Evolutionary conservation across 2,329 filamentous ascomycete genomes (phyloP).

Genomic region (Periconia macrospinosa): DNA sequence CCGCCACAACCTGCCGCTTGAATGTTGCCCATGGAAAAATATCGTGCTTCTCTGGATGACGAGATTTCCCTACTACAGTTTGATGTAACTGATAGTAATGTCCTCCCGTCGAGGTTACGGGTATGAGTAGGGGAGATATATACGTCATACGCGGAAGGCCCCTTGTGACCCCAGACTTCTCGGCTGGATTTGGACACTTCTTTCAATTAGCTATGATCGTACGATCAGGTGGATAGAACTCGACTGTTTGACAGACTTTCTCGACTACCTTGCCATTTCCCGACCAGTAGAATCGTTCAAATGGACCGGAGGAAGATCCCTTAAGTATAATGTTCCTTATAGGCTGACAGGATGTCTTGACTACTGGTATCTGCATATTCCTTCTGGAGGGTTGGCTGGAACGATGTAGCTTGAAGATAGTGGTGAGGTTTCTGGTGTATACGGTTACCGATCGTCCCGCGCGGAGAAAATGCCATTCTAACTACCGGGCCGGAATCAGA

Average conservation of each 20-base stretch:
- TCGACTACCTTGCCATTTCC: neutral
- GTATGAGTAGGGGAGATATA: too few species aligned
- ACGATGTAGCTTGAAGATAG: neutral
- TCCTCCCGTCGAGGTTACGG: too few species aligned
- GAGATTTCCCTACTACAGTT: too few species aligned
- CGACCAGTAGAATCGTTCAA: neutral
- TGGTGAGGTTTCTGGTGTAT: neutral
- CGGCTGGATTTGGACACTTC: too few species aligned
- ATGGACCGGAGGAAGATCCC: neutral
- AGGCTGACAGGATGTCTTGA: neutral
- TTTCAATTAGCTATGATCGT: too few species aligned
- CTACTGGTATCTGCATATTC: neutral
- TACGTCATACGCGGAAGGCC: too few species aligned
- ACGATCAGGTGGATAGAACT: neutral
- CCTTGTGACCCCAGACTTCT: neutral
- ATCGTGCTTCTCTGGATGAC: too few species aligned
- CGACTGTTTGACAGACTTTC: neutral
- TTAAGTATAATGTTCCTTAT: neutral
- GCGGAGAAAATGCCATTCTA: neutral
- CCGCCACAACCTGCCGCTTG: too few species aligned
- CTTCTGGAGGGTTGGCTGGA: neutral
- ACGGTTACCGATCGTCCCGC: neutral
- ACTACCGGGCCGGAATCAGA: neutral
- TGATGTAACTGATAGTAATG: too few species aligned
- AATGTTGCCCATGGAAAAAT: too few species aligned